Base-by-base conservation (phyloP, 148 eudicot genomes). In the Persicaria maculosa region DNA sequence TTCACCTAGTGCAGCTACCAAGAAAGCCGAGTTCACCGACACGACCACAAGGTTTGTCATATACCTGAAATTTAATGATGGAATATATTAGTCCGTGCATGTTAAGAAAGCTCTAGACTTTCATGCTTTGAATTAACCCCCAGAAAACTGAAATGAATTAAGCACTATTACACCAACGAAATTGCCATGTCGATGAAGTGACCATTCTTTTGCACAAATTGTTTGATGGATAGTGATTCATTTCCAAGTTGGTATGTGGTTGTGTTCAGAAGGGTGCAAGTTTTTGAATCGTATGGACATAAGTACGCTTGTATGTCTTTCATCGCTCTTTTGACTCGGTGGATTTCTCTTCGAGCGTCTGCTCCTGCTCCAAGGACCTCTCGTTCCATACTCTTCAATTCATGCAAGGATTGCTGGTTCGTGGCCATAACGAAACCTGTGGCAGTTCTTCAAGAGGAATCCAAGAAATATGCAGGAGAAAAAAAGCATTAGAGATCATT, bases 1-100 rank as follows among this genome's bases (percentile, higher is more conserved):
- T 14, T 83, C 80, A 91, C 97, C 93, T 73, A 85, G 47, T 78
- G 83, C 88, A 73, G 80, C 77, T 47, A 84, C 81, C 81, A 88
- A 44, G 53, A 84, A 72, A 15, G 80, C 82, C 81, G 85, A 72
- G 81, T 88, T 91, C 52, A 79, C 50, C 20, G 81, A 72, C 67
- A 82, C 90, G 17, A 86, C 80, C 15, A 85, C 85, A 72, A 91
- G 80, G 81, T 88, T 89, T 40, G 81, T 72, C 22, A 84, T 40
- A 75, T 91, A 88, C 86, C 97, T 91, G 76, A 71, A 45, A 36
- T 57, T 57, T 9, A 17, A 8, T 19, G 58, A 16, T 54, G n/a
- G 58, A 16, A 54, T 25, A 31, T 62, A 44, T 6, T 3, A 31
- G 16, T 31, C 6, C 9, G 15, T 40, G 70, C 9, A 12, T 40